Conservation (phyloP, 2,329 filamentous ascomycete species). For the Alternaria angustiovoidea region DNA sequence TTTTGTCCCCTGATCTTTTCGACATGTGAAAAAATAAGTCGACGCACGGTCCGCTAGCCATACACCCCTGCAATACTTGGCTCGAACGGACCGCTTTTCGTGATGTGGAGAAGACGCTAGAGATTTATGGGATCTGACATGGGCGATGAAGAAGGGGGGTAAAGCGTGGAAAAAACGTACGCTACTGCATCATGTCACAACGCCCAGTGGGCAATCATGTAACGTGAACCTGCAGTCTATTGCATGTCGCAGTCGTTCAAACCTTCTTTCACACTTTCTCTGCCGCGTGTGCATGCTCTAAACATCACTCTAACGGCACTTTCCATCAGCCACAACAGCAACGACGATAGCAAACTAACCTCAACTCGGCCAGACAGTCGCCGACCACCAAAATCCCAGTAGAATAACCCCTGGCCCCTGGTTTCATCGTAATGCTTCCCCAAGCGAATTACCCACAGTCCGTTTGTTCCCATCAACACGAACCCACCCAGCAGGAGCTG, state of each 20-base stretch:
- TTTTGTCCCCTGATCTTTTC: neutral
- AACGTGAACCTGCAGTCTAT: constrained; percentile 11
- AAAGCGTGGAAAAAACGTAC: constrained; percentile 13
- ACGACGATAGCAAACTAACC: neutral
- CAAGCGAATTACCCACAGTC: constrained; percentile 5
- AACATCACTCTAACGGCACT: constrained; percentile 1
- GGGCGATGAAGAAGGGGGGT: constrained; percentile 6
- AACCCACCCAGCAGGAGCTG: constrained; percentile 1
- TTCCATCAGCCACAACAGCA: neutral
- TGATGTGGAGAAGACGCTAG: constrained; percentile 20
- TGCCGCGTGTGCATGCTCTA: constrained; percentile 3
- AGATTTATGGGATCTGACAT: neutral
- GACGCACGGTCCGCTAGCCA: constrained; percentile 5
- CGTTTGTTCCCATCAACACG: constrained; percentile 2
- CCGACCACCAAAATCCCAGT: constrained; percentile 1
- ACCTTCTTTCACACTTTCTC: constrained; percentile 5
- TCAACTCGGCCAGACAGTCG: neutral
- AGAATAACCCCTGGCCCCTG: constrained; percentile 9
- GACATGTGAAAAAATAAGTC: constrained; percentile 14
- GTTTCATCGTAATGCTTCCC: constrained; percentile 8
- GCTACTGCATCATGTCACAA: constrained; percentile 19
- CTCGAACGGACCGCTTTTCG: constrained; percentile 5
- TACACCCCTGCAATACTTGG: constrained; percentile 5
- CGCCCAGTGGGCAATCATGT: constrained; percentile 2
- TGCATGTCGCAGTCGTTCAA: neutral